Conservation (phyloP, 2,329 filamentous ascomycete species). For the Fusarium sp. region DNA sequence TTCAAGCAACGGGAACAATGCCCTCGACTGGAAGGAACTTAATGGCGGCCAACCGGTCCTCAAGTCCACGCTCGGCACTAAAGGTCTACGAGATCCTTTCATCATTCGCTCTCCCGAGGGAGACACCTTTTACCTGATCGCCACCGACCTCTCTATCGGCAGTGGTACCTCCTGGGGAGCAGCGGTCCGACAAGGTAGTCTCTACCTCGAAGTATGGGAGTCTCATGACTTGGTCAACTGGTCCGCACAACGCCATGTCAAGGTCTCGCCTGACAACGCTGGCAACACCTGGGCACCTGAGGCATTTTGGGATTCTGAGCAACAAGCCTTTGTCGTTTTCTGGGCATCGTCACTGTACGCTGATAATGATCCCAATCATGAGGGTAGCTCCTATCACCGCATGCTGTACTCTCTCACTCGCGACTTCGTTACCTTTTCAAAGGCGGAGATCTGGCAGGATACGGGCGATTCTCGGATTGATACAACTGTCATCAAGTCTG, state of each 20-base stretch:
- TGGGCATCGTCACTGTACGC: conserved; percentile 60
- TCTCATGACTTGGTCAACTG: conserved; percentile 62
- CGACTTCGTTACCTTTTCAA: conserved; percentile 63
- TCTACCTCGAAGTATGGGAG: conserved; percentile 66
- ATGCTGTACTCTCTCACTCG: conserved; percentile 64
- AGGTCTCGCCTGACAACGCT: conserved; percentile 60
- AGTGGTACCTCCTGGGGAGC: conserved; percentile 64
- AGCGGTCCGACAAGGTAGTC: conserved; percentile 59
- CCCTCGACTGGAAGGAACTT: conserved; percentile 62
- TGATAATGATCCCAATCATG: conserved; percentile 54
- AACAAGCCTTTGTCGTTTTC: conserved; percentile 58
- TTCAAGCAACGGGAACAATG: conserved; percentile 64
- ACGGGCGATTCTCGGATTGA: conserved; percentile 64
- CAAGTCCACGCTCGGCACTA: conserved; percentile 59
- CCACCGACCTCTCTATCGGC: conserved; percentile 65
- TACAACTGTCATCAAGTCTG: conserved; percentile 60
- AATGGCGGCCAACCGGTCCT: conserved; percentile 61
- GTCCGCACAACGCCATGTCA: conserved; percentile 62
- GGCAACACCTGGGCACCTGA: conserved; percentile 68
- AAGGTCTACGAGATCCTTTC: conserved; percentile 64
- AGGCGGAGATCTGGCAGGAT: conserved; percentile 63
- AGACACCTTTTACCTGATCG: conserved; percentile 63
- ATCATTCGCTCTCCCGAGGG: conserved; percentile 63
- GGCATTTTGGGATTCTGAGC: conserved; percentile 59
- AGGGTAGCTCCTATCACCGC: conserved; percentile 59